These are phyloP conservation scores for Plasmodium relictum DNA, from an alignment of 169 alveolate species.

Conservation along the genomic window DNA sequence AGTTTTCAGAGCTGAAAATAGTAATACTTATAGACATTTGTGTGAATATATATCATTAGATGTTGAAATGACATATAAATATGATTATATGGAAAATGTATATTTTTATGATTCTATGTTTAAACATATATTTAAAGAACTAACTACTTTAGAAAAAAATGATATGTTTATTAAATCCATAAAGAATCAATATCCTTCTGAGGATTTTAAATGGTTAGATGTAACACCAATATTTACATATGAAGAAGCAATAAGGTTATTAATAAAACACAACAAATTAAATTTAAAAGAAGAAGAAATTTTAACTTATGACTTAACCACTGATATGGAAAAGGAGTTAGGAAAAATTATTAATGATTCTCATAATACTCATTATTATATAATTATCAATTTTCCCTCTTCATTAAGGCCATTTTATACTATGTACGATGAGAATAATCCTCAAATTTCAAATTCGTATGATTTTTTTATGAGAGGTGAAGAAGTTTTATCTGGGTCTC, in stretches of 20 bases:
- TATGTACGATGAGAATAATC: slow-evolving; percentile 93
- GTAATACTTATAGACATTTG: slow-evolving; percentile 98
- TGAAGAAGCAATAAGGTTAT: slow-evolving; percentile 85
- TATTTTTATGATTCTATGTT: slow-evolving; percentile 94
- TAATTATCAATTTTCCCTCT: slow-evolving; percentile 97
- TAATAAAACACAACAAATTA: slow-evolving; percentile 81
- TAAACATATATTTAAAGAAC: slow-evolving; percentile 91
- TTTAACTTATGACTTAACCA: slow-evolving; percentile 91
- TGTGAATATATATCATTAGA: slow-evolving; percentile 99
- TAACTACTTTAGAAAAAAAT: slow-evolving; percentile 77
- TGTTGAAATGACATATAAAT: slow-evolving; percentile 97
- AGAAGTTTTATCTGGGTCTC: slow-evolving; percentile 99
- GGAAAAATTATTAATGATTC: slow-evolving; percentile 95
- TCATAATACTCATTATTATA: slow-evolving; percentile 97
- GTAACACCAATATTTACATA: slow-evolving; percentile 73
- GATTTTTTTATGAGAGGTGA: slow-evolving; percentile 99
- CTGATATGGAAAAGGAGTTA: slow-evolving; percentile 96
- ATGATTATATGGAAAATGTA: slow-evolving; percentile 96
- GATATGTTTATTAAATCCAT: slow-evolving; percentile 34
- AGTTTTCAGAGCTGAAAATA: slow-evolving; percentile 99
- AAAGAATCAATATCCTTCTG: slow-evolving; percentile 75
- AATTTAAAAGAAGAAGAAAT: slow-evolving; percentile 88
- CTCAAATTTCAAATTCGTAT: slow-evolving; percentile 93
- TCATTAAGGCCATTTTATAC: slow-evolving; percentile 99
- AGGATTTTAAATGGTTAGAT: slow-evolving; percentile 53